Evolutionary conservation across 306 rosid species (phyloP), one percentile per base, ranked within the genome.

Genomic region (Malus sylvestris): DNA sequence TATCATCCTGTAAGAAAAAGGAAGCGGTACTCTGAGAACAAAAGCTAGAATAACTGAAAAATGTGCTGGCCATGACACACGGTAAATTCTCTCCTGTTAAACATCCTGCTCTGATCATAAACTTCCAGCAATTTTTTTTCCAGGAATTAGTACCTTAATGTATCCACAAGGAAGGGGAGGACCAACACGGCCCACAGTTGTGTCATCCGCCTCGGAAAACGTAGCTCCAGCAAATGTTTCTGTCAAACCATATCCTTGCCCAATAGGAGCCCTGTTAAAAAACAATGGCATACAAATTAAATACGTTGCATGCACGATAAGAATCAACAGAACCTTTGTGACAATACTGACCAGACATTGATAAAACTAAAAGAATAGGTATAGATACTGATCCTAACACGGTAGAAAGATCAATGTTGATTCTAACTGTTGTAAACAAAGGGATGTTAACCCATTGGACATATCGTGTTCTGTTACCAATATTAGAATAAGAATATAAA

Each of bases 171-270:
- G 96, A 79, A 84, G 88, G 46, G 98, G 98, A 68, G 98, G 98
- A 59, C 98, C 98, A 80, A 94, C 96, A 65, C 96, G 98, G 22
- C 98, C 98, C 79, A 90, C 98, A 33, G 86, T 79, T 58, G 78
- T 65, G 87, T 94, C 98, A 71, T 94, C 98, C 81, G 79, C 81
- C 82, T 94, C 96, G 11, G 96, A 88, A 85, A 94, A 91, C 20
- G 96, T 71, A 82, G 93, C 98, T 73, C 98, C 98, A 62, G 97
- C 98, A 90, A 92, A 94, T 76, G 98, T 94, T 88, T 94, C 98
- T 18, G 97, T 94, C 88, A 91, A 85, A 76, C 98, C 98, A 84
- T 92, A 94, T 82, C 82, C 98, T 90, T 94, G 98, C 64, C 98
- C 98, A 35, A 94, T 83, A 60, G 97, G 96, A 83, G 96, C 88